These are phyloP conservation scores for Aspergillus campestris DNA, from an alignment of 495 filamentous ascomycete species.

Conservation along the genomic window DNA sequence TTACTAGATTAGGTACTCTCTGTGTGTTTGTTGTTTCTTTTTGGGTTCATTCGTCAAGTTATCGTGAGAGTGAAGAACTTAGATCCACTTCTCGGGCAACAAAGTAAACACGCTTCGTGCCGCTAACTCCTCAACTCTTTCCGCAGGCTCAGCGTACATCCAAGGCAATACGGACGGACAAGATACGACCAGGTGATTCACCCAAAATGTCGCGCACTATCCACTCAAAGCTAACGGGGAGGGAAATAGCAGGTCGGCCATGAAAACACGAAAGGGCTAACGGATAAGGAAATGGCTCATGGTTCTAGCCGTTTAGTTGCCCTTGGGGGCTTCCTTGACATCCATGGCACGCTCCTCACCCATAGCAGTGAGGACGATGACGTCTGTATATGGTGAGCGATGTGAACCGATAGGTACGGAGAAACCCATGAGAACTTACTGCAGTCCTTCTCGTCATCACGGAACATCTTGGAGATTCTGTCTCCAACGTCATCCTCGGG, in stretches of 20 bases:
- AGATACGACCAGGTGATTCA: conserved; percentile 16
- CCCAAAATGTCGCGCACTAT: conserved; percentile 23
- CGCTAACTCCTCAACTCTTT: conserved; percentile 36
- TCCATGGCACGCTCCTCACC: conserved; percentile 88
- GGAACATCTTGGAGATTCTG: conserved; percentile 68
- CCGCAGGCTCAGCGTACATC: conserved; percentile 30
- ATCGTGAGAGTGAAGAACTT: conserved; percentile 38
- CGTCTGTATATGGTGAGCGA: conserved; percentile 45
- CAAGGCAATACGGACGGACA: conserved; percentile 26
- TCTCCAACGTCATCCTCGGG: conserved; percentile 84
- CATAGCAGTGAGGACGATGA: conserved; percentile 92
- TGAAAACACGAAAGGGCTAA: conserved; percentile 27
- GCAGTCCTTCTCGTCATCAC: conserved; percentile 65
- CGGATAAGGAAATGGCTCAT: conserved; percentile 25
- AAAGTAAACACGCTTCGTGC: conserved; percentile 18
- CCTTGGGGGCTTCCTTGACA: conserved; percentile 74
- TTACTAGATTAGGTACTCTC: too few relatives aligned
- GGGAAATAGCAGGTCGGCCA: conserved; percentile 21
- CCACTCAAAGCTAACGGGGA: conserved; percentile 17
- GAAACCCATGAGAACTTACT: conserved; percentile 51
- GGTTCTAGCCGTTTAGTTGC: conserved; percentile 21
- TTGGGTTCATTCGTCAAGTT: conserved; percentile 33
- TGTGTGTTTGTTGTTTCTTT: conserved; percentile 13
- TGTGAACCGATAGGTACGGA: not conserved
- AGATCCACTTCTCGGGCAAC: conserved; percentile 29